These are phyloP conservation scores for Tetraselmis chui DNA, from an alignment of 139 green algal species.

Conservation along the genomic window DNA sequence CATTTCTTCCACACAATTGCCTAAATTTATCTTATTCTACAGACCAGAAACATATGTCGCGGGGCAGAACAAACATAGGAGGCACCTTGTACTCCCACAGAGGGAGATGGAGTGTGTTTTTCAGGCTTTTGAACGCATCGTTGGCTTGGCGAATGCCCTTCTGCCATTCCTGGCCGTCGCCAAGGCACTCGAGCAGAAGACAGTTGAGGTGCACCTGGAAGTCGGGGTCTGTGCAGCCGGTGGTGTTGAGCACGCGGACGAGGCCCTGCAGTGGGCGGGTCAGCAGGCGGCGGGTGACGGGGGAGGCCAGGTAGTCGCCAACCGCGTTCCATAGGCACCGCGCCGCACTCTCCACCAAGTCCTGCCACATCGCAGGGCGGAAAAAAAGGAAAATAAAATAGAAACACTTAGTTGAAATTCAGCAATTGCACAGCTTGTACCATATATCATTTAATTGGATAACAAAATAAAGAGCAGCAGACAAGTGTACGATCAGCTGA, in stretches of 20 bases:
- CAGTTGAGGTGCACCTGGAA: slow-evolving; percentile 39
- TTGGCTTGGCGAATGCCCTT: slow-evolving; percentile 18
- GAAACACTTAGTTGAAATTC: no score
- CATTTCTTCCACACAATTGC: no score
- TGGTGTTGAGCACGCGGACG: neutral
- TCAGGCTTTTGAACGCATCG: neutral
- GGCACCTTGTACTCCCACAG: neutral
- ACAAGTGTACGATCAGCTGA: no score
- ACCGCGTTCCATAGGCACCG: neutral
- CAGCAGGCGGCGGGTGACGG: neutral
- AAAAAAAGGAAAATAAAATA: no score
- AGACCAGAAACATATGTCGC: no score
- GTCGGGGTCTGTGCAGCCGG: neutral
- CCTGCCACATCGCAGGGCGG: neutral
- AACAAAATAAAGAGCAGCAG: no score
- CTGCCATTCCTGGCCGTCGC: slow-evolving; percentile 26
- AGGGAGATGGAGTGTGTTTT: neutral
- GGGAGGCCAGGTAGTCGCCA: neutral
- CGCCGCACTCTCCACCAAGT: neutral
- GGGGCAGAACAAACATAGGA: no score
- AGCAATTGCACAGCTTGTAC: no score
- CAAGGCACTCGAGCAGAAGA: slow-evolving; percentile 38
- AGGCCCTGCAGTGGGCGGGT: neutral
- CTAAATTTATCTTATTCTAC: no score
- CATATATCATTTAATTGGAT: no score